These are phyloP conservation scores for Pyrenophora graminea DNA, from an alignment of 2,329 filamentous ascomycete genomes.

Conservation along the genomic window DNA sequence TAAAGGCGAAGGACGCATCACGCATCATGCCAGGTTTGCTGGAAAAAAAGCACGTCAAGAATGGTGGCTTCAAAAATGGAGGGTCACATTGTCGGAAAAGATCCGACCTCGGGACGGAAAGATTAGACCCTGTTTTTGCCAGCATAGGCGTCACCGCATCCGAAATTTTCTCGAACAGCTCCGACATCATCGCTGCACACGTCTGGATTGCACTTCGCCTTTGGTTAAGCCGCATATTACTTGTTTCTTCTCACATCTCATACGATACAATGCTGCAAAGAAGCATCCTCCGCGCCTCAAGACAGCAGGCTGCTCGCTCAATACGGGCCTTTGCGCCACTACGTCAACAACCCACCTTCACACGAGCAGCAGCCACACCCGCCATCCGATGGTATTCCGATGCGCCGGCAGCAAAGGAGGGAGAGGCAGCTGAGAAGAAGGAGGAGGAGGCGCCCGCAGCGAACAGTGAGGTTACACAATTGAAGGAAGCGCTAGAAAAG, in stretches of 20 bases:
- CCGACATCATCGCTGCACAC: conserved; percentile 24
- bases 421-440: conserved; percentile 50
- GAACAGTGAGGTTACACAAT: conserved; percentile 34
- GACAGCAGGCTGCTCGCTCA: conserved; percentile 49
- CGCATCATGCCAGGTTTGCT: conserved; percentile 22
- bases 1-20: conserved; percentile 28
- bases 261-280: conserved; percentile 55
- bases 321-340: conserved; percentile 47
- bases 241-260: conserved; percentile 11
- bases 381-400: conserved; percentile 53
- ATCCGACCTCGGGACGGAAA: conserved; percentile 20
- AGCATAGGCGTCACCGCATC: conserved; percentile 4
- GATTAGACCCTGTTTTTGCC: conserved; percentile 19
- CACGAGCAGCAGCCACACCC: conserved; percentile 35
- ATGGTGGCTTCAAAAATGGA: neutral
- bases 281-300: conserved; percentile 54
- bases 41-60: conserved; percentile 1
- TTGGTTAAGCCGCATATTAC: neutral
- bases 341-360: conserved; percentile 35
- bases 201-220: conserved; percentile 4
- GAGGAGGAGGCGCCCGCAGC: conserved; percentile 47
- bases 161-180: neutral
- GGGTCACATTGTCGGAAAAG: conserved; percentile 15
- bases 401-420: conserved; percentile 51
- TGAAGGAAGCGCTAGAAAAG: conserved; percentile 70